phyloP scores from a whole-genome alignment of 2,329 filamentous ascomycete species.

The Colletotrichum sp. region DNA sequence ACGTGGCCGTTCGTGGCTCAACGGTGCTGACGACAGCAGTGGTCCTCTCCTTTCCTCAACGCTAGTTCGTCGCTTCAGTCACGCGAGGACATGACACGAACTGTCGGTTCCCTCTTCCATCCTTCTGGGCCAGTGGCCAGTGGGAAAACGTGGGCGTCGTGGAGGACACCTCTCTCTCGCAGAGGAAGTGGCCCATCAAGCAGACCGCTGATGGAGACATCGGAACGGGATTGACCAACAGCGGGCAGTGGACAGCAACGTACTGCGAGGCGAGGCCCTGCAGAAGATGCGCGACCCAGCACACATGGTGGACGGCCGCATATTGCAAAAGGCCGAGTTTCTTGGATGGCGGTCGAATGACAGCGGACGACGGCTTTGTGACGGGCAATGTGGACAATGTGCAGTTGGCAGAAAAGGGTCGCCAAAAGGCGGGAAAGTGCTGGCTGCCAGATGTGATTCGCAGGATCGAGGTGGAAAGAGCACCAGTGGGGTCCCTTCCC shows the following conservation, averaged over 20 bases:
- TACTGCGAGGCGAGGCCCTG: constrained; percentile 1
- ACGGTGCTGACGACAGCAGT: not conserved
- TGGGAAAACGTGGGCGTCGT: not conserved
- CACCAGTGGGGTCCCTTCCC: constrained; percentile 5
- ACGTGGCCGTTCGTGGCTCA: not conserved
- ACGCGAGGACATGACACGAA: not conserved
- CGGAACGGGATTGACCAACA: constrained; percentile 12
- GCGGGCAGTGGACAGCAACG: not conserved
- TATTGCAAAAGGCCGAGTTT: constrained; percentile 3
- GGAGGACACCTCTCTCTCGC: not conserved
- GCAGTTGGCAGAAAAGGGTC: constrained; percentile 4
- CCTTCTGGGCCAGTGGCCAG: not conserved
- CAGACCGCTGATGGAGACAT: not conserved
- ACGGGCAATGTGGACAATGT: not conserved
- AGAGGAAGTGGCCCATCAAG: not conserved
- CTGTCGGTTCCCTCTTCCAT: not conserved
- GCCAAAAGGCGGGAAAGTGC: not conserved
- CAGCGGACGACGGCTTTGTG: not conserved
- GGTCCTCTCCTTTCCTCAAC: not conserved
- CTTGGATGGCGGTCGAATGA: constrained; percentile 14
- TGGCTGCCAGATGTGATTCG: constrained; percentile 5
- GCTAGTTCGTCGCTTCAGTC: not conserved
- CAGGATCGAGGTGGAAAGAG: not conserved
- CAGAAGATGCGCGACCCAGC: constrained; percentile 1
- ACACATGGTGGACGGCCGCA: constrained; percentile 1